Conservation (phyloP, 2,329 filamentous ascomycete genomes). For the Ophiocordyceps australis region DNA sequence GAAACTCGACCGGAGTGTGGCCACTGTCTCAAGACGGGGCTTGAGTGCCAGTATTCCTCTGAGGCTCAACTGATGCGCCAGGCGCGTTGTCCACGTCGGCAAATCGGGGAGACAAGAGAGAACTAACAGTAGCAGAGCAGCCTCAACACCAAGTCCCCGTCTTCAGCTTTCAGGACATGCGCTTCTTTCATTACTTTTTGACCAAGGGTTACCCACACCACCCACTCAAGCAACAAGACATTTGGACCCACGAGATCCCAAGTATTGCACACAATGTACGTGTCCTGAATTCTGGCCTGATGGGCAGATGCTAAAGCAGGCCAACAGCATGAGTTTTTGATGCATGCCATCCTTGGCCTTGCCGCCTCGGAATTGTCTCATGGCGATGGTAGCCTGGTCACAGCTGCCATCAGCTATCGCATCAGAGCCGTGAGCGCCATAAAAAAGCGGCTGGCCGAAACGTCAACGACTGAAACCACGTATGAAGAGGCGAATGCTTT, state of each 20-base stretch:
- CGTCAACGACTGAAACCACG: constrained; percentile 18
- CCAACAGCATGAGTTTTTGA: constrained; percentile 41
- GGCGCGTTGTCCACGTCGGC: too few species aligned
- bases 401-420: constrained; percentile 44
- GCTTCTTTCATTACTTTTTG: constrained; percentile 50
- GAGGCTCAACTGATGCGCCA: constrained; percentile 30
- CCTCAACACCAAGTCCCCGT: constrained; percentile 38
- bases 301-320: not conserved
- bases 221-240: constrained; percentile 43
- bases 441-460: constrained; percentile 31
- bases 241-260: constrained; percentile 51
- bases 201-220: constrained; percentile 43
- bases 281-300: not conserved
- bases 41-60: constrained; percentile 44
- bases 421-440: constrained; percentile 45
- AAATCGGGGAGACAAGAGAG: too few species aligned
- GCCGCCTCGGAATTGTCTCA: constrained; percentile 46
- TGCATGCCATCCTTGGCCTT: constrained; percentile 53
- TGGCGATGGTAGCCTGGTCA: constrained; percentile 26
- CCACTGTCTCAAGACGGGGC: constrained; percentile 42
- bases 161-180: constrained; percentile 46
- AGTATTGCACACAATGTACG: constrained; percentile 45
- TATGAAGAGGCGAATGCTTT: constrained; percentile 40
- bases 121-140: constrained; percentile 11
- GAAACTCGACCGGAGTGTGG: constrained; percentile 45